Base-by-base conservation (phyloP, 192 early-diverging fungal genomes). In the Coemansia sp. region DNA sequence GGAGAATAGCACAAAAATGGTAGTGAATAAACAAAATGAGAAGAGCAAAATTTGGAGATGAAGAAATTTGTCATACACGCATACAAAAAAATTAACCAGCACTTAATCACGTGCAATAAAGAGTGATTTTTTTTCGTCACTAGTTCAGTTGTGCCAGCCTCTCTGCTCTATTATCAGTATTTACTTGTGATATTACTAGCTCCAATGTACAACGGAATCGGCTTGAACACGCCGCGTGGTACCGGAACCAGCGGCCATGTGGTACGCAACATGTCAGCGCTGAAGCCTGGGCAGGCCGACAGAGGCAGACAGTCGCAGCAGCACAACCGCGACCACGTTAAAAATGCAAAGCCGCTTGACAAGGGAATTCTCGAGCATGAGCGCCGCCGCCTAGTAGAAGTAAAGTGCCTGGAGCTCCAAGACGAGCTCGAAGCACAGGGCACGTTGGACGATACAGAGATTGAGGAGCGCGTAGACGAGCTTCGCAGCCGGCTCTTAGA, bases 191-290 rank as follows among this genome's bases (percentile, higher is more conserved):
- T 13, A 26, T 18, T 43, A 47, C 3, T 62, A 18, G 41, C 16
- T 16, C 33, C 11, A 59, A 89, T 88, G 86, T 92, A 92, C 60
- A 92, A 92, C 83, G 91, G 91, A 65, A 91, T 93, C 47, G 92
- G 92, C 20, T 85, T 93, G 12, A 74, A 84, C 20, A 92, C 92
- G 5, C 84, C 91, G 20, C 88, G 92, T 53, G 92, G 92, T 14
- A 91, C 84, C 50, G 97, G 97, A 36, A 99, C 97, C 8, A 99
- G 97, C 70, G 97, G 97, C 57, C 95, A 95, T 75, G 92, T 99
- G 7, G 92, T 94, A 42, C 89, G 92, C 33, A 99, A 95, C 81
- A 77, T 91, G 53, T 93, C 95, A 12, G 72, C 82, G 25, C 75
- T 97, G 35, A 82, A 85, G 61, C 73, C 86, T 5, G 84, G 86